phyloP scores from a whole-genome alignment of 768 basidiomycete species.

The Asterophora parasitica region DNA sequence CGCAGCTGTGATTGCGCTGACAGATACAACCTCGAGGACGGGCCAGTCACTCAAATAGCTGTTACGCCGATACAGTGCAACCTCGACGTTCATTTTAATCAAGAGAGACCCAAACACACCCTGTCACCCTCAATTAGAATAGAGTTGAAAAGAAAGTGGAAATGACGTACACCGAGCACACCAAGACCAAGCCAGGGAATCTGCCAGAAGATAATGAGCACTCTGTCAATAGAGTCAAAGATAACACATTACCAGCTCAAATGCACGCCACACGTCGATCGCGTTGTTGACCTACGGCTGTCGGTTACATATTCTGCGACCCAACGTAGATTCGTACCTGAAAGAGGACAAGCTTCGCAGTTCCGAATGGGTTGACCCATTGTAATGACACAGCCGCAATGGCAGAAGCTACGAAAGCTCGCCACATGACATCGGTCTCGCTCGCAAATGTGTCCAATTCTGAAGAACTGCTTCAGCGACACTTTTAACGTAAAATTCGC shows the following conservation, averaged over 20 bases:
- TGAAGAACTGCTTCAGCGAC: constrained; percentile 15
- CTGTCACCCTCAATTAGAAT: constrained; percentile 28
- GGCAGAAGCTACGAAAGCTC: constrained; percentile 86
- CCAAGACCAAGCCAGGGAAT: constrained; percentile 67
- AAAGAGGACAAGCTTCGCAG: constrained; percentile 78
- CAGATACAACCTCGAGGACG: constrained; percentile 57
- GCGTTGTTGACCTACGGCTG: constrained; percentile 47
- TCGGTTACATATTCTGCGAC: not conserved
- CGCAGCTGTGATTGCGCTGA: constrained; percentile 63
- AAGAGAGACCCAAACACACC: constrained; percentile 62
- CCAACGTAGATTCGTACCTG: constrained; percentile 38
- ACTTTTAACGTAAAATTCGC: not conserved
- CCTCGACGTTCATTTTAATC: constrained; percentile 61
- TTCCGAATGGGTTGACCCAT: constrained; percentile 82
- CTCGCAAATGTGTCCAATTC: constrained; percentile 66
- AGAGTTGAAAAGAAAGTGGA: not conserved
- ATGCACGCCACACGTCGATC: constrained; percentile 62
- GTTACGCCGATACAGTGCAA: constrained; percentile 56
- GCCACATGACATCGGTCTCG: constrained; percentile 77
- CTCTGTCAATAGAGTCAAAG: not conserved
- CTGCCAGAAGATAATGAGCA: constrained; percentile 26
- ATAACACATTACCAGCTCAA: constrained; percentile 52
- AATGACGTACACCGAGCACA: constrained; percentile 49
- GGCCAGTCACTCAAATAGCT: constrained; percentile 57
- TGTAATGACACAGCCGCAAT: constrained; percentile 83